These are phyloP conservation scores for Backusella morwellensis DNA, from an alignment of 192 early-diverging fungal species.

Conservation along the genomic window DNA sequence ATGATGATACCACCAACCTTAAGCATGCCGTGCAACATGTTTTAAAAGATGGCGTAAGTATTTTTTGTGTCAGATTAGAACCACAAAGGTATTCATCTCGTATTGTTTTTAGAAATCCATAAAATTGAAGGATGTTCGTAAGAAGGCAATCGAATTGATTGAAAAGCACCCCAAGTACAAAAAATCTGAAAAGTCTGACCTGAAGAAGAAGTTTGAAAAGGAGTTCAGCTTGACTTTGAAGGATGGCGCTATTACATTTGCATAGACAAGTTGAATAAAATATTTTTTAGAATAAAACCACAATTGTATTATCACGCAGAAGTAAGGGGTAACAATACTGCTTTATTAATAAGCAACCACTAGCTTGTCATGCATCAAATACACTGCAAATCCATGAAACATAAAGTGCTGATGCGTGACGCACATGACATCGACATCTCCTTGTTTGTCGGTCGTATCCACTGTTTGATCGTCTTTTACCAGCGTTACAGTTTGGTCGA, in stretches of 20 bases:
- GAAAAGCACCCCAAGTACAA: constrained; percentile 15
- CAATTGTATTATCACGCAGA: neutral
- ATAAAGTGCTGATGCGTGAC: too few species aligned
- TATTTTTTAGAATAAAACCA: neutral
- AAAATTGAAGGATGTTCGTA: constrained; percentile 18
- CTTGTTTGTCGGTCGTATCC: too few species aligned
- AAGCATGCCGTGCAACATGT: constrained; percentile 5
- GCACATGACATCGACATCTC: too few species aligned
- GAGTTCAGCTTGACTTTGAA: neutral
- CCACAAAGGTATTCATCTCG: neutral
- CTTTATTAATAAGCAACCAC: too few species aligned
- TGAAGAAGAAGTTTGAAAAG: constrained; percentile 27
- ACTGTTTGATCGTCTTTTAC: too few species aligned
- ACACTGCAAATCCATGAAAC: too few species aligned
- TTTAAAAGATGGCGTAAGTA: constrained; percentile 11
- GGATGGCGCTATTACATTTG: constrained; percentile 6
- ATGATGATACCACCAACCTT: neutral
- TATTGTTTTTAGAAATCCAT: constrained; percentile 6
- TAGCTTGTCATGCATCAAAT: too few species aligned
- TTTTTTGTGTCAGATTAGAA: neutral
- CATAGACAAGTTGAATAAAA: neutral
- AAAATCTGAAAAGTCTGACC: constrained; percentile 20
- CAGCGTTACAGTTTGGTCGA: too few species aligned
- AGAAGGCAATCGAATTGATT: constrained; percentile 19
- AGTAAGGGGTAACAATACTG: too few species aligned